Percentiles rank a stretch among this genome's conserved stretches.
phyloP scores from a whole-genome alignment of 108 stramenopile genomes.

The Nitzschia sp. region DNA sequence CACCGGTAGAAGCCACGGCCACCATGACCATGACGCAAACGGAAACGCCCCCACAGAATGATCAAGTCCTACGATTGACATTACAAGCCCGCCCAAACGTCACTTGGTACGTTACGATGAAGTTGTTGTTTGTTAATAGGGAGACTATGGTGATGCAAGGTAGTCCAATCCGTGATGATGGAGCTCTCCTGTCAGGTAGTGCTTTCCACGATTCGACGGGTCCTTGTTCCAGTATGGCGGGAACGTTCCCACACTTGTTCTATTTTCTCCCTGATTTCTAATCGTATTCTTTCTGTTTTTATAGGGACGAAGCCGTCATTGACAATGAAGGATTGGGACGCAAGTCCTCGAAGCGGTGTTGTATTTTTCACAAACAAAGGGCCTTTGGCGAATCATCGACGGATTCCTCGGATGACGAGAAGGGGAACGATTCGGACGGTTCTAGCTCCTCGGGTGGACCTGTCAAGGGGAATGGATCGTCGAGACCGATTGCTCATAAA shows the following conservation, averaged over 20 bases:
- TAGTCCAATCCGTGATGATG: too few relatives aligned
- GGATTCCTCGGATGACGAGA: slow-evolving; percentile 67
- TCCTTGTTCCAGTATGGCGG: too few relatives aligned
- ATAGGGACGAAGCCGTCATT: slow-evolving; percentile 76
- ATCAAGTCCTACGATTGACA: slow-evolving; percentile 35
- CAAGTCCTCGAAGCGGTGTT: slow-evolving; percentile 92
- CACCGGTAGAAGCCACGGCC: slow-evolving; percentile 4
- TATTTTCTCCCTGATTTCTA: background rate
- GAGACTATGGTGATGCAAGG: too few relatives aligned
- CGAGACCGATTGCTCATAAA: slow-evolving; percentile 44
- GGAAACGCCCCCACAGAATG: slow-evolving; percentile 4
- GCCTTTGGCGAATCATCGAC: slow-evolving; percentile 89
- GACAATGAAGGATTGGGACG: slow-evolving; percentile 92
- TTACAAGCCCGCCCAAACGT: slow-evolving; percentile 33
- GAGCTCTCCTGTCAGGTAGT: too few relatives aligned
- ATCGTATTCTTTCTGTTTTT: background rate
- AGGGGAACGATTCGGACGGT: slow-evolving; percentile 28
- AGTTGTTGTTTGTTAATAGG: too few relatives aligned
- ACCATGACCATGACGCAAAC: slow-evolving; percentile 30
- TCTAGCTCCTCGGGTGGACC: slow-evolving; percentile 18
- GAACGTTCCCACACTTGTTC: background rate
- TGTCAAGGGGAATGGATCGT: slow-evolving; percentile 8
- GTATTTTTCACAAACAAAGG: slow-evolving; percentile 93
- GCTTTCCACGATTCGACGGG: too few relatives aligned
- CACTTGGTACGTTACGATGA: slow-evolving; percentile 29